A percentile compares a stretch with the other conserved stretches of the same genome.
These are phyloP conservation scores for Pseudozyma flocculosa DNA, from an alignment of 1,284 basidiomycete species.

Conservation along the genomic window DNA sequence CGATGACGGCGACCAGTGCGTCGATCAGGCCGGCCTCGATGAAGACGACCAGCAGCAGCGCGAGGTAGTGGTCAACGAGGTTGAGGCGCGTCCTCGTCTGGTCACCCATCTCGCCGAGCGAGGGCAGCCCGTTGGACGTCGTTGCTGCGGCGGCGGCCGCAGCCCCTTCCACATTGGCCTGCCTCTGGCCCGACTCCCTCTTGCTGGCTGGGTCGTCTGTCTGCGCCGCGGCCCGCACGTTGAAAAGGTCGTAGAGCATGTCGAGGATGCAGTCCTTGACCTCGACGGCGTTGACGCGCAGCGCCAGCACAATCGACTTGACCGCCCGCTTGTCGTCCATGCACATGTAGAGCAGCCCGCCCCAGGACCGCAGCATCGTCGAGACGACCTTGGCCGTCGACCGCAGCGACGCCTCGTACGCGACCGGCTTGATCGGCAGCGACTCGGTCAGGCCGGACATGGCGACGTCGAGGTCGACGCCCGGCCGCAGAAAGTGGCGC, in stretches of 20 bases:
- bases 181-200: conserved; percentile 26
- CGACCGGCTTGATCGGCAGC: conserved; percentile 71
- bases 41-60: conserved; percentile 82
- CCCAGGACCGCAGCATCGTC: conserved; percentile 84
- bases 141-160: conserved; percentile 2
- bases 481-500: conserved; percentile 74
- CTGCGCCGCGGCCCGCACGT: conserved; percentile 55
- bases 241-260: conserved; percentile 89
- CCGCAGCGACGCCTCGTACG: conserved; percentile 64
- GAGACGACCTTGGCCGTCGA: conserved; percentile 76
- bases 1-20: conserved; percentile 48
- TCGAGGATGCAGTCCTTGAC: conserved; percentile 70
- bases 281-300: conserved; percentile 82
- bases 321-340: conserved; percentile 84
- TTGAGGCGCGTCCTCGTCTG: conserved; percentile 64
- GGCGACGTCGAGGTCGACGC: conserved; percentile 82
- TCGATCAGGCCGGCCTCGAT: conserved; percentile 74
- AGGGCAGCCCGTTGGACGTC: neutral
- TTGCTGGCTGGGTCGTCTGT: conserved; percentile 30
- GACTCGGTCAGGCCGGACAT: conserved; percentile 64
- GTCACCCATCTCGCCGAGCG: conserved; percentile 29
- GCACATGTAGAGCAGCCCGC: conserved; percentile 90
- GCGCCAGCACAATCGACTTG: conserved; percentile 76
- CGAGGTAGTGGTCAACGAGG: conserved; percentile 88
- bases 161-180: neutral